Conservation (phyloP, 2,329 filamentous ascomycete species). For the Sporothrix pseudoabietina region DNA sequence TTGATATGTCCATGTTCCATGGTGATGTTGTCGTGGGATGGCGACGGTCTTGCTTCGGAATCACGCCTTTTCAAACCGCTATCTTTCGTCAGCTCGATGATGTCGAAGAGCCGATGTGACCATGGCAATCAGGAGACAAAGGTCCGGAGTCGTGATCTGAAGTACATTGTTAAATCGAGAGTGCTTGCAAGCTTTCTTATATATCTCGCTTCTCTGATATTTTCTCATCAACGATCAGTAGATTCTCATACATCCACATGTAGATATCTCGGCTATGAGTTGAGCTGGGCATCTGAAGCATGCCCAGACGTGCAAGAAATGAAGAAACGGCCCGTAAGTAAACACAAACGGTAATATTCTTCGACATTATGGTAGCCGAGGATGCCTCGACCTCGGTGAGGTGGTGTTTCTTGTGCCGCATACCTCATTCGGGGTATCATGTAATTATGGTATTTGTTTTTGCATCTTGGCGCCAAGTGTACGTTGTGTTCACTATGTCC, state of each 20-base stretch:
- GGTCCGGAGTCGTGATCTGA: not conserved
- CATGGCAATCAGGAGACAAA: not conserved
- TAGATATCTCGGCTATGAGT: not conserved
- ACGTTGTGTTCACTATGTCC: not conserved
- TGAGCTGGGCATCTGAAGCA: not conserved
- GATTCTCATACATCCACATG: not conserved
- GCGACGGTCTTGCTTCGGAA: not conserved
- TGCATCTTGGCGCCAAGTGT: not conserved
- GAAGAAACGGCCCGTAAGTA: not conserved
- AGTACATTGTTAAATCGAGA: not conserved
- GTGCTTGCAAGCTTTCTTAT: not conserved
- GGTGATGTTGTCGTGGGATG: not conserved
- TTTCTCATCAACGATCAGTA: not conserved
- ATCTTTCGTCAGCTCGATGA: not conserved
- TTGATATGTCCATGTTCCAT: not conserved
- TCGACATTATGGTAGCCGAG: not conserved
- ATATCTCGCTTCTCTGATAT: not conserved
- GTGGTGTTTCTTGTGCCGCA: not conserved
- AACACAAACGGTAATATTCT: not conserved
- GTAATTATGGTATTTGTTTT: not conserved
- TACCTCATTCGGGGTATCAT: not conserved
- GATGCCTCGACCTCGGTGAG: not conserved
- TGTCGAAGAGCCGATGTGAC: not conserved
- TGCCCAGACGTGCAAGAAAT: not conserved
- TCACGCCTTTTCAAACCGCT: not conserved